Evolutionary conservation across 306 rosid species (phyloP).

Genomic region (Luffa aegyptiaca): DNA sequence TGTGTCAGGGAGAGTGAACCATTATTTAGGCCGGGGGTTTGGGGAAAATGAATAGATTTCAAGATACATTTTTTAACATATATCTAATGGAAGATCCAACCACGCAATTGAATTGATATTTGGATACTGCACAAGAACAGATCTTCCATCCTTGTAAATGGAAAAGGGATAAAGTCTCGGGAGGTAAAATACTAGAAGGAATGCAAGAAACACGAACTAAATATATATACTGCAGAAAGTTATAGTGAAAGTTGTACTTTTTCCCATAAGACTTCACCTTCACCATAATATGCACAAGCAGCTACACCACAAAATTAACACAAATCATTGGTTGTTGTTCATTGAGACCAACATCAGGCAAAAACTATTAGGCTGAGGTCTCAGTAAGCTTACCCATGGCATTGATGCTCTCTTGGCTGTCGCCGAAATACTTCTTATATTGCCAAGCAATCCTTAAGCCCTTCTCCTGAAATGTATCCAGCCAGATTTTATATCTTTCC

Average conservation of each 20-base stretch:
- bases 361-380: not conserved
- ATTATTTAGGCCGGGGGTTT: not conserved
- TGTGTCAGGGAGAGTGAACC: not conserved
- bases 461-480: conserved; percentile 44
- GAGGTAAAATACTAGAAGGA: not conserved
- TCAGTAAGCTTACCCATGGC: conserved; percentile 32
- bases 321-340: not conserved
- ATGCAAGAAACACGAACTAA: not conserved
- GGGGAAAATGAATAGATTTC: not conserved
- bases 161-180: not conserved
- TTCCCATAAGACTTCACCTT: not conserved
- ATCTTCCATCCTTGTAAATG: not conserved
- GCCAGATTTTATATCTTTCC: conserved; percentile 5
- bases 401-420: conserved; percentile 38
- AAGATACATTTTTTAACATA: not conserved
- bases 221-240: not conserved
- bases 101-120: not conserved
- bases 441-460: conserved; percentile 92
- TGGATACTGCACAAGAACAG: not conserved
- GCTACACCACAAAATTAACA: not conserved
- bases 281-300: not conserved
- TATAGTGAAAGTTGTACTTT: not conserved
- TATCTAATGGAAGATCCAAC: not conserved
- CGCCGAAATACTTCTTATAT: conserved; percentile 78
- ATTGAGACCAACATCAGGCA: not conserved